These are phyloP conservation scores for Rehmannia glutinosa DNA, from an alignment of 257 asterid species.

Conservation along the genomic window DNA sequence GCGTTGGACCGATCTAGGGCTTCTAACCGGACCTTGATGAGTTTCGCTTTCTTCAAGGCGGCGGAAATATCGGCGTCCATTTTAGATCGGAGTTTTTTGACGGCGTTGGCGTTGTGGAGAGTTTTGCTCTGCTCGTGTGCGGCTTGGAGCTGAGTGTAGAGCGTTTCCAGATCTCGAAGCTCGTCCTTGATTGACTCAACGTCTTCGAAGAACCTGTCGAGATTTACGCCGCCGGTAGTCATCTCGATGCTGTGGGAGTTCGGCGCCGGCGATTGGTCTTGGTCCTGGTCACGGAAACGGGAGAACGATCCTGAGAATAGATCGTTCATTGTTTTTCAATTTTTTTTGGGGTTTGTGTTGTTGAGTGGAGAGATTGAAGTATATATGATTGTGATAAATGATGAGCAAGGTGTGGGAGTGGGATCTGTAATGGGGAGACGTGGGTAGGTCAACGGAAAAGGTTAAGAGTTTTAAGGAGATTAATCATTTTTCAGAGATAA, in stretches of 20 bases:
- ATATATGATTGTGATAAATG: not conserved
- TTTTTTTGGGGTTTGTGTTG: not conserved
- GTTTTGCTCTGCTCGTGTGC: constrained; percentile 58
- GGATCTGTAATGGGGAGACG: not conserved
- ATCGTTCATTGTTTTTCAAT: constrained; percentile 39
- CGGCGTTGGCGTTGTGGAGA: constrained; percentile 35
- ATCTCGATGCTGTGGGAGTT: constrained; percentile 36
- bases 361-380: not conserved
- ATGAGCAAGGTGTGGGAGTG: not conserved
- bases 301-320: constrained; percentile 61
- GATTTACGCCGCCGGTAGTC: constrained; percentile 42
- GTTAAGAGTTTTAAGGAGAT: no score
- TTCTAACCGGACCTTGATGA: constrained; percentile 42
- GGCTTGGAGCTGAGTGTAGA: constrained; percentile 44
- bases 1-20: constrained; percentile 52
- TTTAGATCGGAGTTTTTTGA: constrained; percentile 25
- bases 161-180: constrained; percentile 51
- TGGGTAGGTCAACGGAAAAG: no score
- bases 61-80: constrained; percentile 24
- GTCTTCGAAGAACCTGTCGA: constrained; percentile 61
- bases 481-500: no score
- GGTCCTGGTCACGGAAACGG: constrained; percentile 34
- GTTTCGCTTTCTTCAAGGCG: constrained; percentile 39
- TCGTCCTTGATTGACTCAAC: constrained; percentile 70
- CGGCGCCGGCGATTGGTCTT: constrained; percentile 24